Evolutionary conservation across 2,329 filamentous ascomycete species (phyloP), one percentile per base, ranked within the genome.

Genomic region (Cercospora sp.): DNA sequence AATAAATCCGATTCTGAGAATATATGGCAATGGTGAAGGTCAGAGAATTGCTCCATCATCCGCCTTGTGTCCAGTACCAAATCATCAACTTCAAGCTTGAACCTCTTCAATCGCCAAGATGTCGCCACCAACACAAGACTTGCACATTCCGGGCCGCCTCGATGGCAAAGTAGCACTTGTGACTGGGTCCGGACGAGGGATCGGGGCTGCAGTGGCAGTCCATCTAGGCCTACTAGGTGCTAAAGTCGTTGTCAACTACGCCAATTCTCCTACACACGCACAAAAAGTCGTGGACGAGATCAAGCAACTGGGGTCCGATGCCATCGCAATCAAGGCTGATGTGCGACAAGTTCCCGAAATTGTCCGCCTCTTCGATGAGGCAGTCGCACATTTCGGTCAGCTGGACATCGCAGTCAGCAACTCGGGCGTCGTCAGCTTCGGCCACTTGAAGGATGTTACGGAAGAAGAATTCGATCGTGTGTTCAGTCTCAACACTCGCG

Each of bases 381-480:
- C 88, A 63, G 82, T 88, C 71, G 79, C 81, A 71, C 82, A 85
- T 77, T 91, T 88, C 75, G 88, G 88, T 78, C 84, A 86, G 77
- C 83, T 91, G 75, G 82, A 91, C 80, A 89, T 91, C 73, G 88
- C 53, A 31, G 53, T 89, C 74, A 87, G 86, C 82, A 90, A 90
- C 83, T 86, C 85, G 51, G 88, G 84, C 71, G 84, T 84, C 63
- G 82, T 84, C 51, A 81, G 79, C 53, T 84, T 84, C 74, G 82
- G 82, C 66, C 82, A 84, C 75, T 77, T 85, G 72, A 83, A 84
- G 77, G 83, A 85, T 65, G 83, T 85, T 40, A 82, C 81, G n/a
- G 33, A 42, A 36, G 84, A 85, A 76, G 82, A 85, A 76, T 87
- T 82, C 73, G 84, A 88, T 78, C 82, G 83, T 51, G 86, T 89